phyloP scores from a whole-genome alignment of 352 stramenopile genomes.

The Globisporangium megalacanthum region DNA sequence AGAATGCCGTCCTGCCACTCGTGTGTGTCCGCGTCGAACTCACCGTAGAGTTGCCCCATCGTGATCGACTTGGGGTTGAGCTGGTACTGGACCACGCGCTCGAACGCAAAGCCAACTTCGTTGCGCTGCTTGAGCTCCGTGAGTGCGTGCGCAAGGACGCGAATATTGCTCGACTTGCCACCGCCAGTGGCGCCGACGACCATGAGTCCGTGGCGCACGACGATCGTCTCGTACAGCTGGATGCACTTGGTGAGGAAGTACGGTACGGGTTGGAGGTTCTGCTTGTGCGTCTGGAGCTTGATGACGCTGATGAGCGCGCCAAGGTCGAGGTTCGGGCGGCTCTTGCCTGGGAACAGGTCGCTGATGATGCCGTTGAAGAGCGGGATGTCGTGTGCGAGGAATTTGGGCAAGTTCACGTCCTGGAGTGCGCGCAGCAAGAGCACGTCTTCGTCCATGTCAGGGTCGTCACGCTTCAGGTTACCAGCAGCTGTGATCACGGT shows the following conservation, averaged over 20 bases:
- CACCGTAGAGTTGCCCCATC: constrained; percentile 93
- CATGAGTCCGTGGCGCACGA: constrained; percentile 95
- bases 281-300: constrained; percentile 75
- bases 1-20: constrained; percentile 96
- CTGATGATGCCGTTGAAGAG: constrained; percentile 95
- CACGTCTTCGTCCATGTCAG: constrained; percentile 91
- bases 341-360: constrained; percentile 93
- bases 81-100: constrained; percentile 87
- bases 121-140: constrained; percentile 77
- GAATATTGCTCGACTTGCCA: constrained; percentile 89
- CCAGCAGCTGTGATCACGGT: constrained; percentile 86
- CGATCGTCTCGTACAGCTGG: constrained; percentile 93
- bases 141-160: constrained; percentile 88
- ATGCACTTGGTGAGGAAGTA: constrained; percentile 95
- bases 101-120: constrained; percentile 82
- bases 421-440: constrained; percentile 91
- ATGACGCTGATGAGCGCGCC: constrained; percentile 87
- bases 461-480: constrained; percentile 89
- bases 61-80: constrained; percentile 95
- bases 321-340: constrained; percentile 84
- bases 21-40: constrained; percentile 93
- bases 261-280: constrained; percentile 81
- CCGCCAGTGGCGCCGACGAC: constrained; percentile 89
- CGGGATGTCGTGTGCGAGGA: constrained; percentile 92
- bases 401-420: constrained; percentile 96